Percentiles rank a stretch among this genome's conserved stretches.
phyloP scores from a whole-genome alignment of 2,329 filamentous ascomycete genomes.

The Penicillium sp. region DNA sequence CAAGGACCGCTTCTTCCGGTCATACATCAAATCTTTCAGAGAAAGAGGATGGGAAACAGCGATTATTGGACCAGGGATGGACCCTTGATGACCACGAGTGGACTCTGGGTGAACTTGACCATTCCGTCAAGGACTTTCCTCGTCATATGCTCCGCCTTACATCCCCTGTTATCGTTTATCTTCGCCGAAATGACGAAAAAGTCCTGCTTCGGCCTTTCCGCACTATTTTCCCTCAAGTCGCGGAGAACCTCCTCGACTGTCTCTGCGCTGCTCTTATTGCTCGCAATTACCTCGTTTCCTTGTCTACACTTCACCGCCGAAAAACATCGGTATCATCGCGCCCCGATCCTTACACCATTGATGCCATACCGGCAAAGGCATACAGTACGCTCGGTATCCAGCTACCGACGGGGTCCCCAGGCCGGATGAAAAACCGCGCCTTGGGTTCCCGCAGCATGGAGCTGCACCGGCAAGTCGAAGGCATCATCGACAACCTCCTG shows the following conservation, averaged over 20 bases:
- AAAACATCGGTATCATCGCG: slow-evolving; percentile 19
- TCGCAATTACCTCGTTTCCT: slow-evolving; percentile 36
- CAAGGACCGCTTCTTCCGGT: slow-evolving; percentile 15
- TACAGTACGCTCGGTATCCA: slow-evolving; percentile 34
- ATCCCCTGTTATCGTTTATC: slow-evolving; percentile 40
- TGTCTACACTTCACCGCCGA: slow-evolving; percentile 27
- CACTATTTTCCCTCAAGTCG: slow-evolving; percentile 35
- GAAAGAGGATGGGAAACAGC: slow-evolving; percentile 28
- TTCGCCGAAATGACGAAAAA: slow-evolving; percentile 39
- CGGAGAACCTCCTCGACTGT: slow-evolving; percentile 35
- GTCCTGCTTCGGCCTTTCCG: slow-evolving; percentile 34
- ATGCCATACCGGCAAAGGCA: slow-evolving; percentile 35
- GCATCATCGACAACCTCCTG: slow-evolving; percentile 37
- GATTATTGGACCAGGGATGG: slow-evolving; percentile 39
- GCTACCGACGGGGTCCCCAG: slow-evolving; percentile 25
- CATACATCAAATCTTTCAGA: slow-evolving; percentile 25
- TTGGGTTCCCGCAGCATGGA: slow-evolving; percentile 32
- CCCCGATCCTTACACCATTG: slow-evolving; percentile 22
- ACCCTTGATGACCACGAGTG: slow-evolving; percentile 42
- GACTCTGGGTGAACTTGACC: slow-evolving; percentile 40
- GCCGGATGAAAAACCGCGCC: slow-evolving; percentile 29
- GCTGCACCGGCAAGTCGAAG: slow-evolving; percentile 32
- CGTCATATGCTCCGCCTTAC: slow-evolving; percentile 36
- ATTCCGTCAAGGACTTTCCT: slow-evolving; percentile 37
- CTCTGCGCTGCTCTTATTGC: slow-evolving; percentile 40